These are phyloP conservation scores for Sugiyamaella japonica DNA, from an alignment of 1,139 yeast genomes.

Conservation along the genomic window DNA sequence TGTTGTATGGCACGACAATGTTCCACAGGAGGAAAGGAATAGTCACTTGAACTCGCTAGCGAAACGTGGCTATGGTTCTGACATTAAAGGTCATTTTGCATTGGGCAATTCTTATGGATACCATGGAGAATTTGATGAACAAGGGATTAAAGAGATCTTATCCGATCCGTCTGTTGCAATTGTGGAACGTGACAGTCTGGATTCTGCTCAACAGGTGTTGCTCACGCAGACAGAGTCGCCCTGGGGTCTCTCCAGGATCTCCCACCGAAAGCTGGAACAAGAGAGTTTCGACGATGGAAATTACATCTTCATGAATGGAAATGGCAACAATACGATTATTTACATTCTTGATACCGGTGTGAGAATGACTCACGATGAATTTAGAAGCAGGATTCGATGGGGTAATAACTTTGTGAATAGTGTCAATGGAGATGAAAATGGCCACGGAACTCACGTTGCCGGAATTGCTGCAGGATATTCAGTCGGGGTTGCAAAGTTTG, in stretches of 20 bases:
- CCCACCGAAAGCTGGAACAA: slow-evolving; percentile 35
- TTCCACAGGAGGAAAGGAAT: slow-evolving; percentile 4
- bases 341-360: slow-evolving; percentile 56
- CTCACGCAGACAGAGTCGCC: slow-evolving; percentile 45
- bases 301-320: slow-evolving; percentile 51
- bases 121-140: slow-evolving; percentile 31
- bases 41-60: neutral
- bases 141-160: slow-evolving; percentile 44
- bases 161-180: slow-evolving; percentile 47
- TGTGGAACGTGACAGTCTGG: slow-evolving; percentile 50
- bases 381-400: slow-evolving; percentile 49
- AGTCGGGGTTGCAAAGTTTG: slow-evolving; percentile 48
- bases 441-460: slow-evolving; percentile 47
- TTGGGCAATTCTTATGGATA: slow-evolving; percentile 44
- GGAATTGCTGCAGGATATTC: slow-evolving; percentile 47
- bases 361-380: slow-evolving; percentile 49
- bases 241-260: slow-evolving; percentile 60
- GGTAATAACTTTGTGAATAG: slow-evolving; percentile 41
- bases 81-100: slow-evolving; percentile 55
- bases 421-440: slow-evolving; percentile 41
- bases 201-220: slow-evolving; percentile 34
- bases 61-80: slow-evolving; percentile 7
- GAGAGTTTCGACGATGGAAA: slow-evolving; percentile 22
- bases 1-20: slow-evolving; percentile 26
- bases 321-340: slow-evolving; percentile 55